Conservation (phyloP, 139 green algal species). For the Chlamydomonas schloesseri region DNA sequence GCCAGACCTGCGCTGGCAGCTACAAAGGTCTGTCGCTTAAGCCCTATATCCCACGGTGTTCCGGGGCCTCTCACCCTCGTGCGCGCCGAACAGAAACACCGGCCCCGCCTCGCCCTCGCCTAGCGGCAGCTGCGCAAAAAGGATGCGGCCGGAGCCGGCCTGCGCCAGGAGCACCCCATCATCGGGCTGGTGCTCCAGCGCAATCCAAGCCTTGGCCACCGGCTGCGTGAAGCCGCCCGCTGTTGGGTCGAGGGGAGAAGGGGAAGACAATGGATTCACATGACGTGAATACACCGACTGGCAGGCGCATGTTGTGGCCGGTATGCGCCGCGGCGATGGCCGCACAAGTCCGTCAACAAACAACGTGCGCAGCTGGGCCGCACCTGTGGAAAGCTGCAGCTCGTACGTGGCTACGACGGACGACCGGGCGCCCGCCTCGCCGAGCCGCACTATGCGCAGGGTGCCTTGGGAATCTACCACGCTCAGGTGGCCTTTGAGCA, state of each 20-base stretch:
- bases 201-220: constrained; percentile 32
- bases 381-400: constrained; percentile 18
- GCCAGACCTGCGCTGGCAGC: too few relatives aligned
- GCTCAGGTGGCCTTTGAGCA: not conserved
- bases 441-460: not conserved
- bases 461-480: not conserved
- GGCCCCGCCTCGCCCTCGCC: constrained; percentile 26
- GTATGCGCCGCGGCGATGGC: too few relatives aligned
- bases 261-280: too few relatives aligned
- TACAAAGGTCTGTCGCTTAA: too few relatives aligned
- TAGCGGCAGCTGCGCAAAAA: constrained; percentile 47
- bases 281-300: too few relatives aligned
- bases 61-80: constrained; percentile 26
- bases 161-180: constrained; percentile 39
- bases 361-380: too few relatives aligned
- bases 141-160: constrained; percentile 18
- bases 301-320: too few relatives aligned
- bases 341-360: too few relatives aligned
- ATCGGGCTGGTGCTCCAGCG: constrained; percentile 22
- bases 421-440: not conserved
- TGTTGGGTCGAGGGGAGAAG: not conserved
- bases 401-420: not conserved
- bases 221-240: constrained; percentile 9
- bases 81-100: constrained; percentile 43
- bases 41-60: too few relatives aligned